These are phyloP conservation scores for Papiliotrema nemorosa DNA, from an alignment of 1,284 basidiomycete genomes.

Conservation along the genomic window DNA sequence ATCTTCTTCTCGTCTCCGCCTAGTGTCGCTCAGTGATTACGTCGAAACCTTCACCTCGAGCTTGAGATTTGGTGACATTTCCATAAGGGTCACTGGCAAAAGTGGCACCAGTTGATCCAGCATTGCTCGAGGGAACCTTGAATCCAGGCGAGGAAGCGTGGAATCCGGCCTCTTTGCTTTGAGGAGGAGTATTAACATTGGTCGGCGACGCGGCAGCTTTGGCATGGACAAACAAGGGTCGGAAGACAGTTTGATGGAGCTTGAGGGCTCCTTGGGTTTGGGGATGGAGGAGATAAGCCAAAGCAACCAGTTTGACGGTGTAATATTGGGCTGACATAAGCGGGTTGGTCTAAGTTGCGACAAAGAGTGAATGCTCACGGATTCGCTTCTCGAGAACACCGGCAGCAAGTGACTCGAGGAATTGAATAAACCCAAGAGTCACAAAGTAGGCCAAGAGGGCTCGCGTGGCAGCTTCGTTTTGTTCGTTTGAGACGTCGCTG, in stretches of 20 bases:
- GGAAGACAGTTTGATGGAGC: neutral
- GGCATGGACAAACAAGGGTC: neutral
- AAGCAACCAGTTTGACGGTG: conserved; percentile 37
- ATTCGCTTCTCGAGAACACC: conserved; percentile 30
- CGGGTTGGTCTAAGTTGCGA: neutral
- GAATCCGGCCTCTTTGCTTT: conserved; percentile 1
- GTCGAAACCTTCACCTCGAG: no score
- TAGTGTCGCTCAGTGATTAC: no score
- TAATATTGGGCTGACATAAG: conserved; percentile 39
- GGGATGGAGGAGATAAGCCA: conserved; percentile 42
- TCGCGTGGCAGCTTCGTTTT: conserved; percentile 23
- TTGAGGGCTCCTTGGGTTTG: conserved; percentile 25
- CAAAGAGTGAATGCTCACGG: conserved; percentile 19
- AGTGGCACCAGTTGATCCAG: neutral
- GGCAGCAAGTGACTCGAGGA: conserved; percentile 34
- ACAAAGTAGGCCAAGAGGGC: conserved; percentile 41
- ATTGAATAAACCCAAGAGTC: conserved; percentile 39
- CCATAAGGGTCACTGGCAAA: neutral
- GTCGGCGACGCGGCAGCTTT: neutral
- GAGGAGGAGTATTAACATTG: conserved; percentile 3
- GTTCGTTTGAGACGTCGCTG: conserved; percentile 5
- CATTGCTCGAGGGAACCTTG: neutral
- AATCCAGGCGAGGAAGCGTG: conserved; percentile 1
- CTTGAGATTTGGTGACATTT: neutral
- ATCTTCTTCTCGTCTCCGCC: no score